These are phyloP conservation scores for Penicillium decumbens DNA, from an alignment of 2,329 filamentous ascomycete species.

Conservation along the genomic window DNA sequence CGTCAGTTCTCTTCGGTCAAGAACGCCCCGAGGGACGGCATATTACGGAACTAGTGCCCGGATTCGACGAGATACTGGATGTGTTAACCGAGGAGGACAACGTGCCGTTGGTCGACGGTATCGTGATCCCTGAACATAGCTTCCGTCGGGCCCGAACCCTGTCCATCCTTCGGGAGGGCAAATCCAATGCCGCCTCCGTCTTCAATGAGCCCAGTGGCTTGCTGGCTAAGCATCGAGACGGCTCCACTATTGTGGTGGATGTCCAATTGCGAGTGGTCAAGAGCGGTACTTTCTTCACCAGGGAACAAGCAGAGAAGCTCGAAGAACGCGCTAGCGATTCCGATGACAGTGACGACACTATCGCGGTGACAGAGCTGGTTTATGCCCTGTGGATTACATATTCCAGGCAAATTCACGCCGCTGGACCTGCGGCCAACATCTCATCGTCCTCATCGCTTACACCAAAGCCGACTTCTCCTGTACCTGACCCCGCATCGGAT, in stretches of 20 bases:
- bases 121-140: constrained; percentile 92
- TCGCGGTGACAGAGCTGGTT: constrained; percentile 69
- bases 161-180: constrained; percentile 76
- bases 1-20: constrained; percentile 84
- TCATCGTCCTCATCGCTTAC: constrained; percentile 51
- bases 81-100: constrained; percentile 84
- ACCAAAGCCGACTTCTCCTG: constrained; percentile 64
- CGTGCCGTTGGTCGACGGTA: constrained; percentile 79
- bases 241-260: constrained; percentile 86
- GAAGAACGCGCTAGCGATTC: constrained; percentile 57
- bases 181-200: constrained; percentile 68
- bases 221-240: constrained; percentile 81
- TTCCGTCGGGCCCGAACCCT: constrained; percentile 86
- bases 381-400: constrained; percentile 98
- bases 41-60: constrained; percentile 76
- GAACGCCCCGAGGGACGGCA: constrained; percentile 74
- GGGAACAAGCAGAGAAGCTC: constrained; percentile 60
- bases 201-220: constrained; percentile 83
- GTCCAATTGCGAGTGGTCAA: constrained; percentile 95
- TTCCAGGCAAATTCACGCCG: constrained; percentile 82
- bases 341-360: constrained; percentile 37
- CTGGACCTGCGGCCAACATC: constrained; percentile 59
- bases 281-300: constrained; percentile 65
- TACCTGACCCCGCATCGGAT: constrained; percentile 73
- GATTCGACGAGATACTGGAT: constrained; percentile 77